These are phyloP conservation scores for Mortierella antarctica DNA, from an alignment of 192 early-diverging fungal species.

Conservation along the genomic window DNA sequence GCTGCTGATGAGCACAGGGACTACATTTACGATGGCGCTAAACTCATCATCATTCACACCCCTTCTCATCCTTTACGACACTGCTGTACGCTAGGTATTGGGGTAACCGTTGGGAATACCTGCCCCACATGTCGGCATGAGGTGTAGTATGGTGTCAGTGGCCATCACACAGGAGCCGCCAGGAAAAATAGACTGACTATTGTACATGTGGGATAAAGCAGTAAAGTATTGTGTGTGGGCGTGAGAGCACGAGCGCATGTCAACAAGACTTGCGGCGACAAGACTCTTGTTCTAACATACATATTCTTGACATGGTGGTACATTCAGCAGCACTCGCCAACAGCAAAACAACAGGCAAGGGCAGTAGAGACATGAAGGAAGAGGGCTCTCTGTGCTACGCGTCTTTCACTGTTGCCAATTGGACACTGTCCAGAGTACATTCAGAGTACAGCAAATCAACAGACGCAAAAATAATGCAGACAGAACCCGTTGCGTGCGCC, in stretches of 20 bases:
- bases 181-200: no score
- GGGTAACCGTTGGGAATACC: conserved; percentile 50
- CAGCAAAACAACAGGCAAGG: background rate
- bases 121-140: conserved; percentile 31
- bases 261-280: no score
- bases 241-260: background rate
- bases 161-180: background rate
- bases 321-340: no score
- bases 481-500: no score
- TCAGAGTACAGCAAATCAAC: no score
- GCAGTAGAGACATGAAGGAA: background rate
- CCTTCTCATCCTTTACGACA: background rate
- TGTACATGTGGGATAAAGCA: background rate
- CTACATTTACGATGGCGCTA: background rate
- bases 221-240: background rate
- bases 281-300: no score
- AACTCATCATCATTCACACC: background rate
- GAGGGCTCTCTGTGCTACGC: conserved; percentile 16
- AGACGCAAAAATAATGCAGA: no score
- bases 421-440: no score
- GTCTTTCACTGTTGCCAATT: background rate
- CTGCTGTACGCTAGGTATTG: conserved; percentile 29
- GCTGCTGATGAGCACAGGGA: background rate
- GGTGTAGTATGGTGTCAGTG: background rate
- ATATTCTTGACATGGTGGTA: no score